Conservation (phyloP, 768 basidiomycete genomes). For the Xerocomus potaroensis region DNA sequence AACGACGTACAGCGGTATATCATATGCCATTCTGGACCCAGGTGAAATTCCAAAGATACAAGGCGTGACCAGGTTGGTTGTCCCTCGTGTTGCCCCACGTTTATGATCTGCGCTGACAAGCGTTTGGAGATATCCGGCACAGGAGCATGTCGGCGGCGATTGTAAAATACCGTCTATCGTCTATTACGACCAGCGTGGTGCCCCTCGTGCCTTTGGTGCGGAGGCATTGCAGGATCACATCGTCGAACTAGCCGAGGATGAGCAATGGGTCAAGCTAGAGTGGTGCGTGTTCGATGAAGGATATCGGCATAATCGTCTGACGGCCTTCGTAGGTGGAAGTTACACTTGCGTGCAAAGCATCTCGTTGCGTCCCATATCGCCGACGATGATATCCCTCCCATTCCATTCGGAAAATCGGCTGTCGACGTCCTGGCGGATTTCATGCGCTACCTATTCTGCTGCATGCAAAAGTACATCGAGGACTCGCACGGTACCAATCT, state of each 20-base stretch:
- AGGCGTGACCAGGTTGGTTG: constrained; percentile 31
- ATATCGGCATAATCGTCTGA: neutral
- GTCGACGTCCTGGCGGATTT: constrained; percentile 46
- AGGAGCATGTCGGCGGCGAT: constrained; percentile 40
- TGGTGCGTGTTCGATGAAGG: constrained; percentile 28
- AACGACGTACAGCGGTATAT: constrained; percentile 40
- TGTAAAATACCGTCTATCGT: constrained; percentile 48
- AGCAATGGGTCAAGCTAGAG: constrained; percentile 44
- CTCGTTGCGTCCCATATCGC: constrained; percentile 28
- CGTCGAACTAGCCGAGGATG: constrained; percentile 38
- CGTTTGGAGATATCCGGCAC: constrained; percentile 35
- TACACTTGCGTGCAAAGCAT: constrained; percentile 37
- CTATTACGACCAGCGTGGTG: constrained; percentile 41
- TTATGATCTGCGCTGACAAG: constrained; percentile 4
- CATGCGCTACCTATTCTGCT: constrained; percentile 41
- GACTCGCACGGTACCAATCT: constrained; percentile 44
- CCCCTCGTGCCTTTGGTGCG: constrained; percentile 40
- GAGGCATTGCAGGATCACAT: constrained; percentile 41
- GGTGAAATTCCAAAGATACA: constrained; percentile 33
- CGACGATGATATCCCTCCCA: constrained; percentile 35
- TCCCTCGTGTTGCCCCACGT: constrained; percentile 10
- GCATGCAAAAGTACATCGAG: constrained; percentile 43
- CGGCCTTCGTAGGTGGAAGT: constrained; percentile 28
- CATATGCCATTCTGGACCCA: constrained; percentile 41
- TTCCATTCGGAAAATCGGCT: constrained; percentile 40